Evolutionary conservation across 306 rosid species (phyloP).

Genomic region (Sicyos baderoa): DNA sequence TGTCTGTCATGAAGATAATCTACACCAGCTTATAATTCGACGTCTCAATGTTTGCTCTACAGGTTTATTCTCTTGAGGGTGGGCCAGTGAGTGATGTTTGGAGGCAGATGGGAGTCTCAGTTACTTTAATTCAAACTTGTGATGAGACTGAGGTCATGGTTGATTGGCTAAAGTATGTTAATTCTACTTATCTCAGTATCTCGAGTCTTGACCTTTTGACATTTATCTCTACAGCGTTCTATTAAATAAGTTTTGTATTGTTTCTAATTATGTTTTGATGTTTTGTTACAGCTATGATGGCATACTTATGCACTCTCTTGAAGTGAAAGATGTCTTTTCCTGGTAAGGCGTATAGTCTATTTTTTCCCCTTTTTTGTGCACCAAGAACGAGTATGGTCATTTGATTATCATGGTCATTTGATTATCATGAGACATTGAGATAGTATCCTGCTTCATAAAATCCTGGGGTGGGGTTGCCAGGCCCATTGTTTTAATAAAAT

Average conservation of each 20-base stretch:
- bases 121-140: slow-evolving; percentile 48
- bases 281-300: slow-evolving; percentile 71
- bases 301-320: slow-evolving; percentile 66
- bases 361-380: background rate
- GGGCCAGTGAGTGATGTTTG: slow-evolving; percentile 65
- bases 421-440: background rate
- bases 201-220: background rate
- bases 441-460: background rate
- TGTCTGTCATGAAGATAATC: background rate
- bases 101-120: slow-evolving; percentile 56
- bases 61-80: slow-evolving; percentile 79
- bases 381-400: background rate
- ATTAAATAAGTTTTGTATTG: background rate
- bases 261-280: slow-evolving; percentile 25
- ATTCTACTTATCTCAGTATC: slow-evolving; percentile 2
- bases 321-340: slow-evolving; percentile 66
- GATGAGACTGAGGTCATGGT: slow-evolving; percentile 39
- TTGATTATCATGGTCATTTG: background rate
- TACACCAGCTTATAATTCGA: background rate
- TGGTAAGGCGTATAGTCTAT: slow-evolving; percentile 45
- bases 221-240: background rate
- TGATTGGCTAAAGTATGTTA: slow-evolving; percentile 85
- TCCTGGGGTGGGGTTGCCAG: background rate
- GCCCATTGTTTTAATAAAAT: background rate
- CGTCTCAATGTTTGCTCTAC: slow-evolving; percentile 16